A percentile compares a stretch with the other conserved stretches of the same genome.
phyloP scores from a whole-genome alignment of 345 rosid genomes.

The Pseudoturritis turrita region DNA sequence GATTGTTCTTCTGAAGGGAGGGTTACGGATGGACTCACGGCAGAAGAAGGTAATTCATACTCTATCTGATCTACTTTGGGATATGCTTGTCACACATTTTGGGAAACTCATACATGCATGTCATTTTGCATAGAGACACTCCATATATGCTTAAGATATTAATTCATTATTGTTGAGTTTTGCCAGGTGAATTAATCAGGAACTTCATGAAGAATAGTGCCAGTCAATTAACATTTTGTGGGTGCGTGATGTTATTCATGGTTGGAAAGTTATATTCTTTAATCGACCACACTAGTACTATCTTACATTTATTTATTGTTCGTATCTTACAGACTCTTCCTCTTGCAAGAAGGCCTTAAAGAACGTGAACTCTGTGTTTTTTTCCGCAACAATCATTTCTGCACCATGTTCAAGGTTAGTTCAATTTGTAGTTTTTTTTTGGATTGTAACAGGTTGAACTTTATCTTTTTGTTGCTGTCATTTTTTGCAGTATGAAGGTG shows the following conservation, averaged over 20 bases:
- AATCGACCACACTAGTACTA: not conserved
- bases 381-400: constrained; percentile 97
- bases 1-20: constrained; percentile 36
- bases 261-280: constrained; percentile 4
- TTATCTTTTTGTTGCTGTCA: not conserved
- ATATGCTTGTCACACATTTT: not conserved
- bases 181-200: constrained; percentile 70
- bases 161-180: constrained; percentile 21
- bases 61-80: not conserved
- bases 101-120: not conserved
- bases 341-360: constrained; percentile 84
- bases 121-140: not conserved
- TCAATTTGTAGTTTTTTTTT: not conserved
- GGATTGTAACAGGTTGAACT: not conserved
- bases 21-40: constrained; percentile 57
- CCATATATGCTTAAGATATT: not conserved
- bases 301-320: constrained; percentile 8
- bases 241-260: constrained; percentile 48
- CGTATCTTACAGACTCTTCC: constrained; percentile 64
- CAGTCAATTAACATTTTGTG: constrained; percentile 79
- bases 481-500: constrained; percentile 78
- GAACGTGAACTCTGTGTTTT: constrained; percentile 96
- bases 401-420: constrained; percentile 98
- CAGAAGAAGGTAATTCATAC: constrained; percentile 54
- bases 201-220: constrained; percentile 82